Percentiles rank a stretch among this genome's conserved stretches.
Evolutionary conservation across 23 red algal genomes (phyloP).

Genomic region (Agarophyton chilense): DNA sequence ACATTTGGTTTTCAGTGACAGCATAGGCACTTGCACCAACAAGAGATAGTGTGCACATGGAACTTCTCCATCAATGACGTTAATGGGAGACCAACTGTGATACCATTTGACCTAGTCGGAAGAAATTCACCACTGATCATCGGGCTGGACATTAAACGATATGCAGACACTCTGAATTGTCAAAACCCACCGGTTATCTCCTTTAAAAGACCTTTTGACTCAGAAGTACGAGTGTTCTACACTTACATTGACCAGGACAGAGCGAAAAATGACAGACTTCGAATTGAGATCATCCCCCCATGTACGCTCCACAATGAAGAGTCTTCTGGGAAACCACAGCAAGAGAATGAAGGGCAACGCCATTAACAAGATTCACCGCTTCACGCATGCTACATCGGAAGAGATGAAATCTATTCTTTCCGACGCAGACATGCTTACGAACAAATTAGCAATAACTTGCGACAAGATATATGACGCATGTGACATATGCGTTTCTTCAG

Average conservation of each 20-base stretch:
- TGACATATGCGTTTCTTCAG: not conserved
- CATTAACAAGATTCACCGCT: too few species aligned
- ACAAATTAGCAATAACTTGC: not conserved
- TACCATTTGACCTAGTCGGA: slow-evolving; percentile 18
- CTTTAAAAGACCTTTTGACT: slow-evolving; percentile 31
- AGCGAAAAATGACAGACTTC: too few species aligned
- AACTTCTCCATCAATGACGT: slow-evolving; percentile 13
- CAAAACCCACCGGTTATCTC: not conserved
- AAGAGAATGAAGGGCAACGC: too few species aligned
- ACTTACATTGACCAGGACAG: too few species aligned
- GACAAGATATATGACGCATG: slow-evolving; percentile 12
- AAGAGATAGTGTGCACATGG: slow-evolving; percentile 17
- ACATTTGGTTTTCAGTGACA: too few species aligned
- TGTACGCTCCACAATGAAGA: too few species aligned
- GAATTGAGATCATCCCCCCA: too few species aligned
- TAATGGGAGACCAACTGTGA: not conserved
- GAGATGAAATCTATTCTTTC: slow-evolving; percentile 12
- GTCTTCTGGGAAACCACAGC: too few species aligned
- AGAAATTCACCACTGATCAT: slow-evolving; percentile 14
- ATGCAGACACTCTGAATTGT: slow-evolving; percentile 6
- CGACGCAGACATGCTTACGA: slow-evolving; percentile 1
- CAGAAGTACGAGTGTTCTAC: not conserved
- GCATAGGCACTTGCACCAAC: too few species aligned
- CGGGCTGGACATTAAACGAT: slow-evolving; percentile 25
- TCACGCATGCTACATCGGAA: slow-evolving; percentile 9